Percentiles rank a stretch among this genome's conserved stretches.
These are phyloP conservation scores for Phytophthora lateralis DNA, from an alignment of 352 stramenopile genomes.

Conservation along the genomic window DNA sequence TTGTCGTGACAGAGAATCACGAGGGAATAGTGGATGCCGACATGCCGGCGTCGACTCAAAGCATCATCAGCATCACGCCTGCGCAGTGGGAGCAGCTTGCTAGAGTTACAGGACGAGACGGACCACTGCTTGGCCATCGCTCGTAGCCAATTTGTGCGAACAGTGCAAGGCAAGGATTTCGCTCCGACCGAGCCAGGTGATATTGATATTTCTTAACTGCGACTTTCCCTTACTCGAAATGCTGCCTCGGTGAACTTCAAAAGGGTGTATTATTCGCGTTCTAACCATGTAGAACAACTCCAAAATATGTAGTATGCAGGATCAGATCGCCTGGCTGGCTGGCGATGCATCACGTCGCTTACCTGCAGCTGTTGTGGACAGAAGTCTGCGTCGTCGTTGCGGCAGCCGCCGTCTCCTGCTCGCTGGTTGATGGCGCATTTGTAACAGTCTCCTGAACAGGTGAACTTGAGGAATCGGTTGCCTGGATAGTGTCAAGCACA, in stretches of 20 bases:
- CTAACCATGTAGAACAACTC: slow-evolving; percentile 20
- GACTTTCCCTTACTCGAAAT: background rate
- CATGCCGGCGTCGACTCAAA: slow-evolving; percentile 68
- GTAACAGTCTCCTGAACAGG: background rate
- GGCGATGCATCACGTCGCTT: background rate
- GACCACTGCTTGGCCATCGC: slow-evolving; percentile 75
- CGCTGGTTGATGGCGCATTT: background rate
- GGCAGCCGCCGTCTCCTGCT: background rate
- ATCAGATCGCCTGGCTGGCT: background rate
- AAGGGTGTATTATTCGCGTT: slow-evolving; percentile 24
- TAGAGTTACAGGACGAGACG: slow-evolving; percentile 39
- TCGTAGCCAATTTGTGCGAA: slow-evolving; percentile 14
- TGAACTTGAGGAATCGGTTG: slow-evolving; percentile 4
- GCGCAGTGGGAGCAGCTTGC: slow-evolving; percentile 71
- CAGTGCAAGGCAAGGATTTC: background rate
- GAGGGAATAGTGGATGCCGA: slow-evolving; percentile 55
- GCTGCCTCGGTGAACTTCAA: slow-evolving; percentile 8
- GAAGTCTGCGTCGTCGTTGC: slow-evolving; percentile 4
- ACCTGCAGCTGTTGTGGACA: slow-evolving; percentile 21
- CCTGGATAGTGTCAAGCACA: slow-evolving; percentile 10
- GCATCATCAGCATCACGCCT: slow-evolving; percentile 83
- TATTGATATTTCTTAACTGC: slow-evolving; percentile 30
- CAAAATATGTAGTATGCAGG: slow-evolving; percentile 21
- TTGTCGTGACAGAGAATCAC: slow-evolving; percentile 54
- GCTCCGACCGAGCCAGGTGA: background rate